Conservation (phyloP, 1,284 basidiomycete genomes). For the Boletus calvinii region DNA sequence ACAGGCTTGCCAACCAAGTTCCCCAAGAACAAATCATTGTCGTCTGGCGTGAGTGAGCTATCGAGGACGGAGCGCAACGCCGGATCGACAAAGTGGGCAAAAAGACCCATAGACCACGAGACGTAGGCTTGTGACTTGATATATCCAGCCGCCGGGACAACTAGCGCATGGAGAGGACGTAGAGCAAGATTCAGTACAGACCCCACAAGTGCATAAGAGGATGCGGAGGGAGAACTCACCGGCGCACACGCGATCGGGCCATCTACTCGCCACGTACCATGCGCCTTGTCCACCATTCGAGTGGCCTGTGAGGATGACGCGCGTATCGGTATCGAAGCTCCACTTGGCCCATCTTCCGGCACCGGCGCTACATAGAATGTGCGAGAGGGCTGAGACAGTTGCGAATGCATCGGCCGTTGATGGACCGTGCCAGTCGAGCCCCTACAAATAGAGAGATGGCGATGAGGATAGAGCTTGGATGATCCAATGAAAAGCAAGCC, state of each 20-base stretch:
- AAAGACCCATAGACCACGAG: conserved; percentile 66
- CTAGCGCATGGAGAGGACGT: conserved; percentile 34
- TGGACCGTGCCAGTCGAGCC: conserved; percentile 83
- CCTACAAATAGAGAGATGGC: conserved; percentile 42
- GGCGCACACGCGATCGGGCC: conserved; percentile 74
- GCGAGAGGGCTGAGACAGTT: conserved; percentile 51
- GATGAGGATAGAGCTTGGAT: neutral
- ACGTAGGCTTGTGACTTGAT: conserved; percentile 87
- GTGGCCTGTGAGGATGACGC: conserved; percentile 75
- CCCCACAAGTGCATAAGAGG: neutral
- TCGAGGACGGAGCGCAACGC: conserved; percentile 67
- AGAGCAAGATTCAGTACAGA: neutral
- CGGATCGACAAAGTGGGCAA: conserved; percentile 79
- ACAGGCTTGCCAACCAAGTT: conserved; percentile 72
- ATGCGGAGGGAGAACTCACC: conserved; percentile 37
- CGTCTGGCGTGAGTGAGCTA: conserved; percentile 73
- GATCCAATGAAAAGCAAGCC: neutral
- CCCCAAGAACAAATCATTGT: conserved; percentile 82
- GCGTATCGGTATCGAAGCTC: conserved; percentile 38
- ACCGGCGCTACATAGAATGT: conserved; percentile 39
- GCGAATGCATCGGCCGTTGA: conserved; percentile 63
- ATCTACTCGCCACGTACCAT: conserved; percentile 76
- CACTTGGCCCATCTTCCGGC: conserved; percentile 43
- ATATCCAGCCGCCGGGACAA: conserved; percentile 73
- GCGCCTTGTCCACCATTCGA: conserved; percentile 93